Evolutionary conservation across 495 filamentous ascomycete species (phyloP), one percentile per base, ranked within the genome.

Genomic region (Aspergillus leporis): DNA sequence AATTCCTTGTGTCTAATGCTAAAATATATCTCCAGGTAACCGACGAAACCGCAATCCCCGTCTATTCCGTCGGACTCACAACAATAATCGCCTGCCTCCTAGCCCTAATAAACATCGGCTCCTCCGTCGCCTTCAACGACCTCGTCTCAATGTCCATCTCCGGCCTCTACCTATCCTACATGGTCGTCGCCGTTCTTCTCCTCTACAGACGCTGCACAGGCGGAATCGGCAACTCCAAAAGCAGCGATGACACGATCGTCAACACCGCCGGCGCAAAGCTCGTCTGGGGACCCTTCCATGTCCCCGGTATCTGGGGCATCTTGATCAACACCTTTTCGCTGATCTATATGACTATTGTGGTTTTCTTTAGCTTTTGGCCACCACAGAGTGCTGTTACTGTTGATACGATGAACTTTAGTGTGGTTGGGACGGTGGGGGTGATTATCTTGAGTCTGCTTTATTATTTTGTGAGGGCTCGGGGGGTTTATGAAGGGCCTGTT

Each of bases 321-420:
- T 10, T 65, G 45, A 52, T 72, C 14, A 74, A 74, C 18, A 14
- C 50, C 5, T 70, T 62, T 43, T 65, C 80, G 2, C 66, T 80
- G 23, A 45, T 75, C 14, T 83, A 80, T 56, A 71, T 76, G 66
- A 60, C 71, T 4, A 71, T 84, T 28, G 68, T 71, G 5, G 61
- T 78, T n/a, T 81, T 85, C 65, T 79, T 81, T 61, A 80, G 73
- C 51, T 81, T 81, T 63, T 84, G 74, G 72, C 81, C 80, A 0
- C 63, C 71, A 5, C 61, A 66, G 3, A 62, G 60, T 30, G 28
- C 61, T 5, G 71, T 81, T 0, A 68, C 60, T 1, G 61, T 70
- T 3, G 59, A 40, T 5, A 74, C 65, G 0, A 76, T 79, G 69
- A 84, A 83, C 55, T 83, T 70, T 56, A 79, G 75, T 53, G 66